These are phyloP conservation scores for Eucalyptus lansdowneana DNA, from an alignment of 345 rosid genomes.

Conservation along the genomic window DNA sequence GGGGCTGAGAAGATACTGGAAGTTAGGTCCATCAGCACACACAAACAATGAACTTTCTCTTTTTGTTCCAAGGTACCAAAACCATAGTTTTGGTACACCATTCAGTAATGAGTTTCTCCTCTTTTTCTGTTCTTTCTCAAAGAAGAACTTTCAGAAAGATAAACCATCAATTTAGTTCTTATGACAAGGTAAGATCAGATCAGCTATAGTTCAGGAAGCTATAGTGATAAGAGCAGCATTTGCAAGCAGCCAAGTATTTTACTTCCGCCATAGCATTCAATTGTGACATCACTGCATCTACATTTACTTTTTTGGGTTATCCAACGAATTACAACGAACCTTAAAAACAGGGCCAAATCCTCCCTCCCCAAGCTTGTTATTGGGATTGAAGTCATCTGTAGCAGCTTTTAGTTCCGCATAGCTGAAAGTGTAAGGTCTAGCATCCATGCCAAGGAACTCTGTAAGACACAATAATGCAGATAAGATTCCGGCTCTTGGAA, in stretches of 20 bases:
- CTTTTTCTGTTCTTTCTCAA: too few relatives aligned
- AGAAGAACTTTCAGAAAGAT: too few relatives aligned
- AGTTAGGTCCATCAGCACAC: too few relatives aligned
- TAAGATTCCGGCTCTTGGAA: background rate
- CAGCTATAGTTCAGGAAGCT: background rate
- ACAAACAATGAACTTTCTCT: too few relatives aligned
- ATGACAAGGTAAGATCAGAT: background rate
- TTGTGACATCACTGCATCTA: too few relatives aligned
- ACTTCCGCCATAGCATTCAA: too few relatives aligned
- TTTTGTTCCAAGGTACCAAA: too few relatives aligned
- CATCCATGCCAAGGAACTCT: constrained; percentile 40
- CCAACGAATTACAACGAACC: background rate
- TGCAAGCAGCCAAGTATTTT: too few relatives aligned
- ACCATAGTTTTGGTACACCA: too few relatives aligned
- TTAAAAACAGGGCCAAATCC: constrained; percentile 70
- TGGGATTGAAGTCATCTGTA: constrained; percentile 43
- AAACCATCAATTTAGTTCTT: background rate
- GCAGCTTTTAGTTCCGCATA: constrained; percentile 45
- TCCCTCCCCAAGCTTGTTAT: constrained; percentile 79
- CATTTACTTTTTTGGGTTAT: background rate
- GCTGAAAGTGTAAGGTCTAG: constrained; percentile 48
- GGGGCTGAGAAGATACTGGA: too few relatives aligned
- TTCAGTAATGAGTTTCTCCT: too few relatives aligned
- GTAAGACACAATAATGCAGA: background rate
- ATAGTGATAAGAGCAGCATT: background rate